These are phyloP conservation scores for Cercospora zeina DNA, from an alignment of 2,329 filamentous ascomycete species.

Conservation along the genomic window DNA sequence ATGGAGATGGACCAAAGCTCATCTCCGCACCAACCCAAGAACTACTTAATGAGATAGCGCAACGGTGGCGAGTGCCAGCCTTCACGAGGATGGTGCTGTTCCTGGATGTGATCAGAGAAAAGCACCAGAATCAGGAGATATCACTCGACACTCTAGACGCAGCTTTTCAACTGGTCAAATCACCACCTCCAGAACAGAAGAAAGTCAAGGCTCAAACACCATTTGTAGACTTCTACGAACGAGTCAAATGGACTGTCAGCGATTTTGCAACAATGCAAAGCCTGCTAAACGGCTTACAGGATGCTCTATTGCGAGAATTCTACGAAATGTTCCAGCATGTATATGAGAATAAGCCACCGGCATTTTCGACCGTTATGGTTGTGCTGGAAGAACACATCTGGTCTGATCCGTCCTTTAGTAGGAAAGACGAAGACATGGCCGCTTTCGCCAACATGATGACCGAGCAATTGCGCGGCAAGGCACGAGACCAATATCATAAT, in stretches of 20 bases:
- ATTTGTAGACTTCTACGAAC: conserved; percentile 56
- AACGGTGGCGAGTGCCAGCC: conserved; percentile 85
- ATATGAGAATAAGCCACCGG: conserved; percentile 83
- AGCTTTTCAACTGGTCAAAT: conserved; percentile 79
- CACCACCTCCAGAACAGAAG: conserved; percentile 60
- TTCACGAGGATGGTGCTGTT: conserved; percentile 78
- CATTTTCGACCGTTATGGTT: conserved; percentile 75
- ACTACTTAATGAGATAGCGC: conserved; percentile 77
- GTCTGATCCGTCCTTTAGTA: conserved; percentile 72
- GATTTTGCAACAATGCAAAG: conserved; percentile 66
- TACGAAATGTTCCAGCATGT: conserved; percentile 84
- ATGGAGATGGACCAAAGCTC: conserved; percentile 54
- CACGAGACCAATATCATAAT: conserved; percentile 74
- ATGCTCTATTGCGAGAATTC: conserved; percentile 80
- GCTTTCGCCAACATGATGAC: conserved; percentile 71
- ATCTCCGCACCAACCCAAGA: conserved; percentile 77
- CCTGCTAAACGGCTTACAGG: conserved; percentile 71
- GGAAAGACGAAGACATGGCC: conserved; percentile 67
- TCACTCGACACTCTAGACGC: conserved; percentile 77
- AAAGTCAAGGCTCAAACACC: conserved; percentile 35
- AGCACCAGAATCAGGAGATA: conserved; percentile 81
- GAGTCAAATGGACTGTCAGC: conserved; percentile 52
- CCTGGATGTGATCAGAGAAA: conserved; percentile 79
- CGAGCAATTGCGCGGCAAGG: conserved; percentile 71
- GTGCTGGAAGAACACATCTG: conserved; percentile 81